Evolutionary conservation across 352 stramenopile genomes (phyloP).

Genomic region (Aphanomyces stellatus): DNA sequence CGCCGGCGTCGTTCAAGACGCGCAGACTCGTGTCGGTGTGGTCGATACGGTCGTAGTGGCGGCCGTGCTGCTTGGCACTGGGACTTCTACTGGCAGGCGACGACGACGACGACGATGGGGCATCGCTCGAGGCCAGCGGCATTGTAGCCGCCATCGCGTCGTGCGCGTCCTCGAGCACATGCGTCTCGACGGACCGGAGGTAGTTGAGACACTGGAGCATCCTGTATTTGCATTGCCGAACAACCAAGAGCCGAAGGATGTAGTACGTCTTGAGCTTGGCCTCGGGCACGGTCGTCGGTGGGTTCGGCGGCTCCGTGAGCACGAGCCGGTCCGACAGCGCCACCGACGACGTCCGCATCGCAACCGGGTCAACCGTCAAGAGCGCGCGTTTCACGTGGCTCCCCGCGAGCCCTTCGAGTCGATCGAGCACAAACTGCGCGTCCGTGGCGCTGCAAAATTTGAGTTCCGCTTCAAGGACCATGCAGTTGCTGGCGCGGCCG

Average conservation of each 20-base stretch:
- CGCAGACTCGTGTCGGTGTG: slow-evolving; percentile 24
- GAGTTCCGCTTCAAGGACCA: slow-evolving; percentile 13
- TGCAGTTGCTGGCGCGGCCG: neutral
- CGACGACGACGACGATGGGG: slow-evolving; percentile 25
- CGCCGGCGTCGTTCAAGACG: neutral
- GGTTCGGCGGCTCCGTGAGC: neutral
- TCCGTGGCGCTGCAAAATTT: neutral
- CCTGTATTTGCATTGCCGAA: slow-evolving; percentile 22
- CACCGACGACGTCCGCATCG: neutral
- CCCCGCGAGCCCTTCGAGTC: slow-evolving; percentile 30
- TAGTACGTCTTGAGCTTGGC: slow-evolving; percentile 26
- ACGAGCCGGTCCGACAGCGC: neutral
- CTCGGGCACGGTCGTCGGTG: neutral
- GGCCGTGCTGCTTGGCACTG: neutral
- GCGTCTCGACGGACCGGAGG: neutral
- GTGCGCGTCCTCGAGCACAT: neutral
- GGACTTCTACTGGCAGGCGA: too few species aligned
- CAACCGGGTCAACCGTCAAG: slow-evolving; percentile 22
- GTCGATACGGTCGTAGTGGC: slow-evolving; percentile 38
- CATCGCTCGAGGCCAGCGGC: neutral
- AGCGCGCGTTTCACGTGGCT: slow-evolving; percentile 33
- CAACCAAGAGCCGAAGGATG: slow-evolving; percentile 30
- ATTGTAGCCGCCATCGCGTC: neutral
- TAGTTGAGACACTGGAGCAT: neutral
- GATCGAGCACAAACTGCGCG: slow-evolving; percentile 3